phyloP scores from a whole-genome alignment of 2,329 filamentous ascomycete species.

The Colletotrichum musae region DNA sequence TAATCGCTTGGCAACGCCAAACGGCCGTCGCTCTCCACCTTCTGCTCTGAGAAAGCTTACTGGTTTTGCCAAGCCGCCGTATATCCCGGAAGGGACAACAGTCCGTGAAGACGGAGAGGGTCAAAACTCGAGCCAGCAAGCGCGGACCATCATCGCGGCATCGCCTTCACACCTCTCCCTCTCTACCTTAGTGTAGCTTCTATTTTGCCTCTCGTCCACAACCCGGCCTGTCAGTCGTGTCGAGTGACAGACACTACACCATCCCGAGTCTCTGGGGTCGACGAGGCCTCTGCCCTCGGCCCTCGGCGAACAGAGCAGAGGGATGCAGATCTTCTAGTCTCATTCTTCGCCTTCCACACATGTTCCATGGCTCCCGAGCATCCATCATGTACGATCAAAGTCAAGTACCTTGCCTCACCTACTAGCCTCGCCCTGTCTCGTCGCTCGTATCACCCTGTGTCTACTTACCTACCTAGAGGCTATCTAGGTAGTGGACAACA shows the following conservation, averaged over 20 bases:
- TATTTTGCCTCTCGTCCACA: background rate
- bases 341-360: conserved; percentile 30
- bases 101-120: background rate
- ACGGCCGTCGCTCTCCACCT: conserved; percentile 30
- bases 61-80: conserved; percentile 36
- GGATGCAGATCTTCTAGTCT: conserved; percentile 2
- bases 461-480: too few relatives aligned
- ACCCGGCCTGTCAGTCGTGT: conserved; percentile 6
- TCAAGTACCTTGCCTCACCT: conserved; percentile 1
- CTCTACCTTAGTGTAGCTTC: background rate
- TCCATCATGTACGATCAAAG: conserved; percentile 31
- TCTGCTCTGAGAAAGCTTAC: conserved; percentile 35
- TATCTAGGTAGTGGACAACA: background rate
- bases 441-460: background rate
- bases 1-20: conserved; percentile 36
- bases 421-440: background rate
- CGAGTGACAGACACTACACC: conserved; percentile 10
- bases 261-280: background rate
- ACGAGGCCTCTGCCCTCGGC: background rate
- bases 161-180: too few relatives aligned
- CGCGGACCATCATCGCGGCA: too few relatives aligned
- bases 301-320: background rate
- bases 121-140: background rate
- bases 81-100: conserved; percentile 31
- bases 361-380: conserved; percentile 27